Evolutionary conservation across 1,284 basidiomycete species (phyloP).

Genomic region (Tilletia caries): DNA sequence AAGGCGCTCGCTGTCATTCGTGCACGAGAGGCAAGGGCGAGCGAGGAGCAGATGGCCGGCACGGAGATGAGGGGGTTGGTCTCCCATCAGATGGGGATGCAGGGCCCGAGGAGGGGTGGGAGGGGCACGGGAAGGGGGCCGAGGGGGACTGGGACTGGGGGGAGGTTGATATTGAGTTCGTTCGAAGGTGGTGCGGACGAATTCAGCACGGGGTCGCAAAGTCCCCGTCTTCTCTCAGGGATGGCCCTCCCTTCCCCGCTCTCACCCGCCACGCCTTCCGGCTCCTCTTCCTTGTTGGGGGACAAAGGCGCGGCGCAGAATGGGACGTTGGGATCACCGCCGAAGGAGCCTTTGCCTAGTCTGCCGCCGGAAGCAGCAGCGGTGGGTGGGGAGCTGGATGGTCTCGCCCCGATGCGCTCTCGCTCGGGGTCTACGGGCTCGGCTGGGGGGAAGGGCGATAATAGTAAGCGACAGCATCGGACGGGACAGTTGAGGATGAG

Average conservation of each 20-base stretch:
- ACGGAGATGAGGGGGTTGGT: neutral
- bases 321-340: neutral
- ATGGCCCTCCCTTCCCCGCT: too few relatives aligned
- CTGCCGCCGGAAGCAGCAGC: neutral
- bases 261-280: too few relatives aligned
- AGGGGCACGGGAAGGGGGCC: neutral
- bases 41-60: neutral
- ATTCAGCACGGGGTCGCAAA: too few relatives aligned
- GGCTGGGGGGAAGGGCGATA: too few relatives aligned
- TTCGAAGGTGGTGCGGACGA: too few relatives aligned
- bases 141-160: too few relatives aligned
- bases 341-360: neutral
- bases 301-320: too few relatives aligned
- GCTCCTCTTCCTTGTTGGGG: too few relatives aligned
- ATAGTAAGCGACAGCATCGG: conserved; percentile 3
- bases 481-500: conserved; percentile 2
- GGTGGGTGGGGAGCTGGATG: neutral
- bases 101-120: neutral
- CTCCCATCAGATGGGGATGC: too few relatives aligned
- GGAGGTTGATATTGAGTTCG: too few relatives aligned
- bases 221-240: too few relatives aligned
- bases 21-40: neutral
- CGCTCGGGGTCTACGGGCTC: neutral
- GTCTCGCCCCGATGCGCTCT: neutral
- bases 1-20: neutral